Evolutionary conservation across 306 rosid genomes (phyloP), one percentile per base, ranked within the genome.

Genomic region (Sophora flavescens): DNA sequence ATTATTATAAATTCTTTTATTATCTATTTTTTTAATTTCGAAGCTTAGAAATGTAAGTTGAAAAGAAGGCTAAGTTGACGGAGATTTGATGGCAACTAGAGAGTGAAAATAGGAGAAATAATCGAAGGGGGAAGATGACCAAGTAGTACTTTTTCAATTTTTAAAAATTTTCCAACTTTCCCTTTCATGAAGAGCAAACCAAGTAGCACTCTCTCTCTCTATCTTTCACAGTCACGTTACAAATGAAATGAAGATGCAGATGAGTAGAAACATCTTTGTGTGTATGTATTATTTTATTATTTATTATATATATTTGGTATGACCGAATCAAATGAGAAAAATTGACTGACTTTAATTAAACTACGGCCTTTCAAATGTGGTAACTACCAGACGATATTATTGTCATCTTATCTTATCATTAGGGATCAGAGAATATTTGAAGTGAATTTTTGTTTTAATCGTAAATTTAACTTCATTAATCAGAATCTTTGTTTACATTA

Each of bases 291-390:
- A 30, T 30, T 30, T 30, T 30, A 30, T 30, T 30, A 30, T 30
- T 30, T 30, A 30, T 30, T n/a, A n/a, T 28, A 28, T 28, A 28
- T 28, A 28, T 28, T 28, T 44, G 50, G 50, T 48, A 64, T 50
- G 63, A 75, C 79, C 39, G 7, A 63, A 75, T 75, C 63, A 75
- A 50, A 63, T 33, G 11, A 4, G 30, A 9, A 75, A 75, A 17
- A 13, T 48, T 48, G 18, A 48, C 54, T 14, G 8, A 14, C 17
- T 48, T 5, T 13, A 41, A 8, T 5, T 13, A 41, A 8, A 41
- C 10, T 41, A 35, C 12, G 12, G 13, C 47, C 12, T 39, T 39
- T 6, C 44, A 6, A 39, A 39, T 39, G 6, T 6, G 44, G 44
- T 39, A 7, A 2, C 22, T 39, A 39, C 44, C 44, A 39, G 2